Evolutionary conservation across 2,329 filamentous ascomycete genomes (phyloP), one percentile per base, ranked within the genome.

Genomic region (Fusarium redolens): DNA sequence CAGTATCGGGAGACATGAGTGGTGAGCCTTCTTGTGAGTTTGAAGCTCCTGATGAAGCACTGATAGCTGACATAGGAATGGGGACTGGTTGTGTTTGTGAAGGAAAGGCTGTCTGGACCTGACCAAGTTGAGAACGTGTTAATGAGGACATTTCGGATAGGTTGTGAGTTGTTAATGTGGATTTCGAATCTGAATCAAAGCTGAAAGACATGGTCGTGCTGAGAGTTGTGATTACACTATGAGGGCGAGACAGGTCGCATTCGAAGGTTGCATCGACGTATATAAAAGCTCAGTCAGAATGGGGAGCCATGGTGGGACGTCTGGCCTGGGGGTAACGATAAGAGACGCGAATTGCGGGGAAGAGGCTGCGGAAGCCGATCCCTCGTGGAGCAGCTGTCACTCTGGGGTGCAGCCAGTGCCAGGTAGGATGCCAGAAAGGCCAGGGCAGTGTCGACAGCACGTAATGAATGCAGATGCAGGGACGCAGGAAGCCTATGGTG

Each of bases 11-110:
- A 41, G 88, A 87, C 84, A 89, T 86, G 78, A 86, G 82, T 60
- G 90, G 89, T 8, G 89, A 91, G 66, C 83, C 84, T 74, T 88
- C 85, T 64, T 84, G 84, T 18, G 87, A 88, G 77, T 84, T 87
- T 61, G 89, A 88, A 45, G 88, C 85, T 63, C 86, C 82, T 33
- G 89, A 88, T 22, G 88, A 89, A 61, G 85, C 83, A 82, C 87
- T 90, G 74, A 88, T 83, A 68, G 88, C 85, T 40, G 88, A 90
- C 43, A 83, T 79, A 38, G 88, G 86, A 44, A 86, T 78, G 37
- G 83, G 65, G 25, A 68, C 82, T 54, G 78, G 77, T 68, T 84
- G 80, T 35, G 80, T 75, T 66, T 82, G 83, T 51, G 81, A 72
- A 51, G 80, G 78, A 54, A 86, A 79, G 70, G 80, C 82, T 61